These are phyloP conservation scores for Suhomyces coccinellae DNA, from an alignment of 1,139 yeast genomes.

Conservation along the genomic window DNA sequence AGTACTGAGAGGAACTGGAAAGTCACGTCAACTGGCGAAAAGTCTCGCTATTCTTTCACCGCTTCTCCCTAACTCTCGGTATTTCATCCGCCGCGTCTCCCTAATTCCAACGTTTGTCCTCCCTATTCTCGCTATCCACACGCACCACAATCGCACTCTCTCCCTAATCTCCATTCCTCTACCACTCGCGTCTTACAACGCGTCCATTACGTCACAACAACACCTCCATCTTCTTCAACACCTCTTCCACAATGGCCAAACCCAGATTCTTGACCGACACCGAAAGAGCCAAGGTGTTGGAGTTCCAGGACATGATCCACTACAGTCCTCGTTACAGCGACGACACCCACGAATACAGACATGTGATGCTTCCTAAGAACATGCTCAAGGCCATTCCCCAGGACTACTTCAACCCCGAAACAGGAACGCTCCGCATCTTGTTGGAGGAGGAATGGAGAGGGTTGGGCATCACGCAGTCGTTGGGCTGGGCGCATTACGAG, in stretches of 20 bases:
- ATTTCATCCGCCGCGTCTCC: background rate
- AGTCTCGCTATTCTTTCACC: too few species aligned
- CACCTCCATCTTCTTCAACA: background rate
- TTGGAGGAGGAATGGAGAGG: conserved; percentile 99
- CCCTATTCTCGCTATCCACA: too few species aligned
- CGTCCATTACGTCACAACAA: conserved; percentile 2
- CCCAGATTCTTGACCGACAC: conserved; percentile 75
- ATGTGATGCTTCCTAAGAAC: conserved; percentile 94
- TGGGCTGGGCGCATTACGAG: conserved; percentile 98
- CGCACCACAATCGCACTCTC: background rate
- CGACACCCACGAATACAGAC: conserved; percentile 83
- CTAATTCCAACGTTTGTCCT: too few species aligned
- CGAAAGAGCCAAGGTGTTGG: conserved; percentile 84
- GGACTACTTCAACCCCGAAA: conserved; percentile 92
- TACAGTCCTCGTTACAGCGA: conserved; percentile 92
- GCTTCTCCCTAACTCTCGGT: too few species aligned
- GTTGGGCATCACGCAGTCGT: conserved; percentile 91
- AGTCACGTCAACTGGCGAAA: too few species aligned
- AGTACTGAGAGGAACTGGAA: too few species aligned
- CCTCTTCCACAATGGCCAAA: conserved; percentile 30
- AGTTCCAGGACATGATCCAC: conserved; percentile 92
- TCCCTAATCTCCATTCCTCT: background rate
- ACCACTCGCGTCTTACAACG: background rate
- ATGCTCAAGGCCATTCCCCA: conserved; percentile 96
- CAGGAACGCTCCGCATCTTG: conserved; percentile 88